Base-by-base conservation (phyloP, 495 filamentous ascomycete genomes). In the Penicillium arizonense region DNA sequence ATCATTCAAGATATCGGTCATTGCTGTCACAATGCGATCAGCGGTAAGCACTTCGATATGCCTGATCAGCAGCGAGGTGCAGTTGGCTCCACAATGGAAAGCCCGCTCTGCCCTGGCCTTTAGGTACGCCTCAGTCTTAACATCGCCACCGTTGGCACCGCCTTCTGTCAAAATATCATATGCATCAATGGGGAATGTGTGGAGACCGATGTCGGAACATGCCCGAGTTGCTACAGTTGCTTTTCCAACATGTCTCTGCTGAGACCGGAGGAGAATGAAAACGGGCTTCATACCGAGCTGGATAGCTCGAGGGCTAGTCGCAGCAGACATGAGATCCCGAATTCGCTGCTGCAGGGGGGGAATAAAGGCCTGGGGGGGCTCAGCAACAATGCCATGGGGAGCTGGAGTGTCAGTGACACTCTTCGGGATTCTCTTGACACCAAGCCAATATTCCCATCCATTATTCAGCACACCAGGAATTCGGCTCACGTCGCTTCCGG, bases 111-210 rank as follows among this genome's bases (percentile, higher is more conserved):
- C 89, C 44, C 94, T 82, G 6, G 90, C 87, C 56, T 93, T 88
- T 18, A 98, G 72, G 57, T 94, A 88, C 4, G 86, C 91, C 55
- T 95, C 94, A 0, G 91, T 92, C 74, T 97, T 96, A 38, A 95
- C 88, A 62, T 98, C 94, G 50, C 87, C 86, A 8, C 89, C 89
- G 28, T 89, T 89, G 0, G 83, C 87, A 34, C 89, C 89, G 16
- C 90, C 88, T 59, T 97, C 93, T 9, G 90, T 90, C 11, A 96
- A 75, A 43, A 97, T 90, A 57, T 98, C 95, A 65, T 95, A 96
- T 0, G 90, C 88, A 64, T 97, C 90, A 51, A 98, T 87, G 10
- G 85, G 73, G 62, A 97, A 97, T 1, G 84, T 87, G 65, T 98
- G 94, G 3, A 97, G 71, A 11, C 95, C 94, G 43, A 97, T 86